Evolutionary conservation across 768 basidiomycete genomes (phyloP), one percentile per base, ranked within the genome.

Genomic region (Phaeolepiota aurea): DNA sequence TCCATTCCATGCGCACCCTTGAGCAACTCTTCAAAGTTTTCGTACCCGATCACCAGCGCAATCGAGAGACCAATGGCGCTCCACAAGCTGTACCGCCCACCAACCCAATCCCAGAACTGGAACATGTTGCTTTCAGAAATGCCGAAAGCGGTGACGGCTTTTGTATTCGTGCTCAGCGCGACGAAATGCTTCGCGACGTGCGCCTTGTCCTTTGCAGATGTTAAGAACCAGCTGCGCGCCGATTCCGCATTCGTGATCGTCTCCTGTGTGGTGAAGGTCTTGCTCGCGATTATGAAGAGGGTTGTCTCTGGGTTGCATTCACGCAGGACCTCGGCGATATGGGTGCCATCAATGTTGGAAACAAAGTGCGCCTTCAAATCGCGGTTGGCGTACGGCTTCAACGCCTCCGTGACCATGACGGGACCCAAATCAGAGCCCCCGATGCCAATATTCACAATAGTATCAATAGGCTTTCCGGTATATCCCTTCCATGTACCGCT

Each of bases 31-130:
- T 87, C 83, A 59, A 98, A 98, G 72, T 93, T 87, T 25, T 96
- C 87, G 57, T 79, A 96, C 2, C 96, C 96, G 52, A 98, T 87
- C 34, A 81, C 84, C 38, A 98, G 69, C 28, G 88, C 87, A 63
- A 99, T 98, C 33, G 88, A 87, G 44, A 98, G 72, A 44, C 96
- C 96, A 51, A 99, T 97, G 20, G 96, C 94, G 46, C 89, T 92
- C 94, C 96, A 98, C 48, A 99, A 72, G 52, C 87, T 91, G 76
- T 99, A 99, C 47, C 94, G 79, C 19, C 96, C 96, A 47, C 96
- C 96, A 48, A 99, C 96, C 96, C 96, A 99, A 64, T 98, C 96
- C 94, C 94, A 99, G 79, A 99, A 98, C 58, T 86, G 82, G 79
- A 99, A 99, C 93, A 99, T 99, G 69, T 97, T 97, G 50, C 74